Evolutionary conservation across 805 yeast species (phyloP), one percentile per base, ranked within the genome.

Genomic region (Diddensiella caesifluorescens): DNA sequence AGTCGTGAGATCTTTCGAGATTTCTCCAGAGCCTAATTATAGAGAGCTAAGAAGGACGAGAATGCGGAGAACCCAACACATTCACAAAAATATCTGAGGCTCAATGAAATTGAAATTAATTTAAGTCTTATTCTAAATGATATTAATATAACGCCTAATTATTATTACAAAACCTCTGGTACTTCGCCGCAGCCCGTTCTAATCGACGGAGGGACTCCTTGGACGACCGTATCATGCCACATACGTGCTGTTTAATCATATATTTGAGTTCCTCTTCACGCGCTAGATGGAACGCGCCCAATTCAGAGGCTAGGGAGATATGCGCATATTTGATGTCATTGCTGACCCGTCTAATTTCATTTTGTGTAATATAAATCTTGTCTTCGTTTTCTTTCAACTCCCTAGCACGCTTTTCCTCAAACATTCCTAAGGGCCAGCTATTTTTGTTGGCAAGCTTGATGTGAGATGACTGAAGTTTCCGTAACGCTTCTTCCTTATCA

Each of bases 291-390:
- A 64, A 66, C 10, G 60, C 60, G 6, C 66, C 67, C 7, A 67
- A 55, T 46, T 67, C 71, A 5, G 56, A 49, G 1, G 71, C 71
- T 4, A 66, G 47, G 2, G 57, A 41, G 18, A 54, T 54, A 39
- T 67, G 70, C 2, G 62, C 50, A n/a, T 53, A 53, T 30, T 55
- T 44, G 18, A 67, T 53, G 31, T 57, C 60, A 16, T 48, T 44
- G 27, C 63, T 60, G 12, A 64, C 42, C 12, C 55, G 39, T 10
- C 47, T 41, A 29, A 64, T 56, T 23, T 52, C 56, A n/a, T 46
- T 47, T 31, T 59, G 55, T 3, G 59, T 44, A 4, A 45, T 39
- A 15, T 53, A 51, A n/a, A 67, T 56, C 9, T 48, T 47, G n/a
- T 50, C 55, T 29, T 57, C 60, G 15, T 54, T 46, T 9, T 41